Conservation (phyloP, 768 basidiomycete genomes). For the Leccinum subtestaceum region DNA sequence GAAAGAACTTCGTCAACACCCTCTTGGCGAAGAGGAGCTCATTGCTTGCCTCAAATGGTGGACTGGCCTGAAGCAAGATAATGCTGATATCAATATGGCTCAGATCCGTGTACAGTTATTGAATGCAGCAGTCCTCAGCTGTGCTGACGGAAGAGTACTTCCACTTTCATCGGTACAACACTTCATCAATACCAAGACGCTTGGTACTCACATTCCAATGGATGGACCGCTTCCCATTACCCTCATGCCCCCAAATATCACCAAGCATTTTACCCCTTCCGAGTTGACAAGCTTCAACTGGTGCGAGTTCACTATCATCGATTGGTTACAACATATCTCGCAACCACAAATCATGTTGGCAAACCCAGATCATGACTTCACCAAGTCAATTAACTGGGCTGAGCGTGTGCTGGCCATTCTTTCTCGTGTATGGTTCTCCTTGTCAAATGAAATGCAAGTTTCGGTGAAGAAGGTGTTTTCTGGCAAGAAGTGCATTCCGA, state of each 20-base stretch:
- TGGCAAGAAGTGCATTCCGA: conserved; percentile 48
- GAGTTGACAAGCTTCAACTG: conserved; percentile 68
- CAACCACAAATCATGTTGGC: conserved; percentile 41
- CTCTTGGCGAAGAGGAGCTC: conserved; percentile 71
- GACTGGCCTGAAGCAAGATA: conserved; percentile 44
- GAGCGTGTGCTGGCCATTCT: conserved; percentile 73
- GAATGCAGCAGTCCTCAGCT: conserved; percentile 61
- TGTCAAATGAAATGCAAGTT: conserved; percentile 45
- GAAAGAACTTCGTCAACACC: conserved; percentile 65
- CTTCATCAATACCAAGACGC: conserved; percentile 64
- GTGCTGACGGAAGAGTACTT: conserved; percentile 52
- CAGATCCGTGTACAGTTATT: conserved; percentile 61
- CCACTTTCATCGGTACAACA: conserved; percentile 68
- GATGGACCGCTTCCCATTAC: conserved; percentile 12
- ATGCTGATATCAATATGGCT: conserved; percentile 35
- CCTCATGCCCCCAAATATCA: conserved; percentile 12
- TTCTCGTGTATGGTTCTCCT: conserved; percentile 68
- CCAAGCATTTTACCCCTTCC: conserved; percentile 50
- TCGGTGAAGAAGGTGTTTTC: conserved; percentile 42
- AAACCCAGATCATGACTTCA: conserved; percentile 58
- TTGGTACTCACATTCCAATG: conserved; percentile 46
- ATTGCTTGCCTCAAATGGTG: conserved; percentile 89
- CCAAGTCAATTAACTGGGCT: conserved; percentile 65
- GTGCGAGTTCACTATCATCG: conserved; percentile 68
- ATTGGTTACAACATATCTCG: conserved; percentile 74